A percentile compares a stretch with the other conserved stretches of the same genome.
phyloP scores from a whole-genome alignment of 306 rosid genomes.

The Rosa rugosa region DNA sequence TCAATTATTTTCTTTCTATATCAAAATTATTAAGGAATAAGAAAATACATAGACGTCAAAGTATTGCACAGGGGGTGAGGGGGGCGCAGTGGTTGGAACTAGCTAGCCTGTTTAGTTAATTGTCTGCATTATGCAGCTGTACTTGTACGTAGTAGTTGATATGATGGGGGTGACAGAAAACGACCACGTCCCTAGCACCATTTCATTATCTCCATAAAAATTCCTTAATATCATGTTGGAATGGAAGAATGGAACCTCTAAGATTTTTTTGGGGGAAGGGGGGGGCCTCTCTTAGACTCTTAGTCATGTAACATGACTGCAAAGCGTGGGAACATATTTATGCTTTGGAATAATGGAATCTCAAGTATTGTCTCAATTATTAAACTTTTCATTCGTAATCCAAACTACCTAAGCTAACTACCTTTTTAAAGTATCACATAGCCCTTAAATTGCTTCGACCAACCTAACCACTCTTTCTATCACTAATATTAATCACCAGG shows the following conservation, averaged over 20 bases:
- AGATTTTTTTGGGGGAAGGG: not conserved
- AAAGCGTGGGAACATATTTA: not conserved
- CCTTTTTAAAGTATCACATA: not conserved
- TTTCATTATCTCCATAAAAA: not conserved
- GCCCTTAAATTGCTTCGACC: not conserved
- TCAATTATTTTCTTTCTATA: not conserved
- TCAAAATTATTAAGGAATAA: not conserved
- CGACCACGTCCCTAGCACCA: slow-evolving; percentile 23
- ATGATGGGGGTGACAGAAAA: slow-evolving; percentile 4
- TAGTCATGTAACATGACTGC: not conserved
- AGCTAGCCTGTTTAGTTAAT: not conserved
- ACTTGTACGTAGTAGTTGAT: slow-evolving; percentile 9
- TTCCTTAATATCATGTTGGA: not conserved
- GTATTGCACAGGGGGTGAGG: not conserved
- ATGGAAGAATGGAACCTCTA: not conserved
- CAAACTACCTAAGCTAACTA: slow-evolving; percentile 6
- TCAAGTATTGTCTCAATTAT: not conserved
- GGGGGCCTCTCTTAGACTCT: not conserved
- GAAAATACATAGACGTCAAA: not conserved
- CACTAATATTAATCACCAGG: not conserved
- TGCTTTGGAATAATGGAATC: slow-evolving; percentile 10
- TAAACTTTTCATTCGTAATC: not conserved
- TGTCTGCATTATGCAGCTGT: not conserved
- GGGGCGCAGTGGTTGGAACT: not conserved
- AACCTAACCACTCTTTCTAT: not conserved